Conservation (phyloP, 371 early-diverging fungal genomes). For the Saksenaea oblongispora region DNA sequence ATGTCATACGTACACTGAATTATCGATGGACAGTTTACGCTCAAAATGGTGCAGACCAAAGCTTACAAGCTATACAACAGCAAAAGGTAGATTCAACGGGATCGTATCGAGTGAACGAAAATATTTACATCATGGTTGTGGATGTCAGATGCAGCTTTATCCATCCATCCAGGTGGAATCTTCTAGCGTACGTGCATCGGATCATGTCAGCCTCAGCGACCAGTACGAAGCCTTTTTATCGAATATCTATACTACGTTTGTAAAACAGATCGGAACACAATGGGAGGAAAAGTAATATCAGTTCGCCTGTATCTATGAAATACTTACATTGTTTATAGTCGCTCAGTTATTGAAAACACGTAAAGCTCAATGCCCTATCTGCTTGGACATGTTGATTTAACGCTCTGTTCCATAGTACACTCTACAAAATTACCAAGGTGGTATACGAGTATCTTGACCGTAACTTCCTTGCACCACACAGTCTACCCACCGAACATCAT, state of each 20-base stretch:
- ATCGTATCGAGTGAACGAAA: no score
- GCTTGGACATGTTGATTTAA: not conserved
- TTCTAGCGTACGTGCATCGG: not conserved
- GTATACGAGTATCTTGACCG: not conserved
- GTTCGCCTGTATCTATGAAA: no score
- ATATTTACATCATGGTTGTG: not conserved
- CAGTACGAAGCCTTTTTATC: not conserved
- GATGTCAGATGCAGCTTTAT: not conserved
- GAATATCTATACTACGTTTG: not conserved
- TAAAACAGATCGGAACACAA: not conserved
- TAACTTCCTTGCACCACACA: not conserved
- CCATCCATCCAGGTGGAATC: not conserved
- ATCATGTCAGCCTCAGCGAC: not conserved
- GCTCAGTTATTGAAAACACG: not conserved
- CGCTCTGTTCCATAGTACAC: not conserved
- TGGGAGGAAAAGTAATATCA: conserved; percentile 1
- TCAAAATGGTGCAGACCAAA: not conserved
- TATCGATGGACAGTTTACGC: not conserved
- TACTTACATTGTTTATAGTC: not conserved
- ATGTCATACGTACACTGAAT: not conserved
- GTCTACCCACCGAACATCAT: not conserved
- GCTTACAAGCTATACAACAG: not conserved
- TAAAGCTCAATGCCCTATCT: not conserved
- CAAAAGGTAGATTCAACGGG: not conserved
- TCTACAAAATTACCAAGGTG: not conserved